These are phyloP conservation scores for Leishmania turanica DNA, from an alignment of 208 protist genomes.

Conservation along the genomic window DNA sequence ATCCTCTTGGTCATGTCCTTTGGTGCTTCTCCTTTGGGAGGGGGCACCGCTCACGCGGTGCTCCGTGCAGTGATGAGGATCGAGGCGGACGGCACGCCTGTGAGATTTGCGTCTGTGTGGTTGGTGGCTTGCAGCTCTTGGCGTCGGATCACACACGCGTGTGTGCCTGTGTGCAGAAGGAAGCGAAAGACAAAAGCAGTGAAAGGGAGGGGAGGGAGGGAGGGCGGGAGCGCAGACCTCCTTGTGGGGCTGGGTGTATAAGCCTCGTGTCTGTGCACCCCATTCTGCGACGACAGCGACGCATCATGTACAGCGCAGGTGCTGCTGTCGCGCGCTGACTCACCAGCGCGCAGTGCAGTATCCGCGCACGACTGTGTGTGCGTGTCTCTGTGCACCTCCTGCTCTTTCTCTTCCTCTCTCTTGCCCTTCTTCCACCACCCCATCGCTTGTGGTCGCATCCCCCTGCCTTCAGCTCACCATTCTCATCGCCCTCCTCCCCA, in stretches of 20 bases:
- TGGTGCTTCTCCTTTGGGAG: not conserved
- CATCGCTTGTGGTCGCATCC: not conserved
- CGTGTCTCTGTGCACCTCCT: not conserved
- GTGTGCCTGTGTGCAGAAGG: not conserved
- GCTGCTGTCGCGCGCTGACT: not conserved
- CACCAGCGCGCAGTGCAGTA: not conserved
- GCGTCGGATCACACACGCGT: not conserved
- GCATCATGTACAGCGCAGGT: not conserved
- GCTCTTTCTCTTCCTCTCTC: not conserved
- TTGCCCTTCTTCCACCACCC: too few species aligned
- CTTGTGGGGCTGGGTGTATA: not conserved
- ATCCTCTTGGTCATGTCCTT: not conserved
- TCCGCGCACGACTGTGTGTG: not conserved
- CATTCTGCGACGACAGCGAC: not conserved
- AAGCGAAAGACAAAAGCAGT: not conserved
- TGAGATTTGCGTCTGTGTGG: too few species aligned
- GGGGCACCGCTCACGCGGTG: not conserved
- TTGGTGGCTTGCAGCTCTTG: not conserved
- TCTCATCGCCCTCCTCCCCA: not conserved
- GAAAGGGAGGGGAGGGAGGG: too few species aligned
- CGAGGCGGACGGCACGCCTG: not conserved
- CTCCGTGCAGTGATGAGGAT: not conserved
- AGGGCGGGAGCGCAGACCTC: not conserved
- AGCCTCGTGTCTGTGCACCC: not conserved
- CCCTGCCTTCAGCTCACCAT: not conserved